Evolutionary conservation across 352 stramenopile species (phyloP).

Genomic region (Phytopythium mirpurense): DNA sequence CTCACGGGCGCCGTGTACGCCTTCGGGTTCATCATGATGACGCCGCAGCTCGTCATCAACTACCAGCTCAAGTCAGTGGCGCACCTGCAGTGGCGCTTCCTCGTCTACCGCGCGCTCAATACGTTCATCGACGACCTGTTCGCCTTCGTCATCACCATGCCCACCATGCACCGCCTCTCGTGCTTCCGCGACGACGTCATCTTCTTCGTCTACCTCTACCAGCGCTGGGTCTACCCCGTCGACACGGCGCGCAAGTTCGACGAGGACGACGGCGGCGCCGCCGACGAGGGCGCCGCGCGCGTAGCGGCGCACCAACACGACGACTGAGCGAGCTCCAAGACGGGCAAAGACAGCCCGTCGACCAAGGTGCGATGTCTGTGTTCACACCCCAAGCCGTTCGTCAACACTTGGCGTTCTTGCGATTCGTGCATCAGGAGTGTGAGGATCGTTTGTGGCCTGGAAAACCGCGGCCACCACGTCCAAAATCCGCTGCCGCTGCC

Average conservation of each 20-base stretch:
- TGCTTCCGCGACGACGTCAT: conserved; percentile 90
- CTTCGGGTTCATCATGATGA: conserved; percentile 90
- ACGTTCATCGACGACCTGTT: conserved; percentile 93
- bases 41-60: conserved; percentile 92
- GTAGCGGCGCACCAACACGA: not conserved
- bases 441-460: too few relatives aligned
- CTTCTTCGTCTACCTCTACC: conserved; percentile 89
- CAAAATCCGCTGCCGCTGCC: too few relatives aligned
- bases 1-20: conserved; percentile 87
- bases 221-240: conserved; percentile 90
- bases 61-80: conserved; percentile 90
- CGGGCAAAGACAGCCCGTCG: too few relatives aligned
- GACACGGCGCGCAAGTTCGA: conserved; percentile 49
- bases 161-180: conserved; percentile 86
- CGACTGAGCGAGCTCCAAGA: not conserved
- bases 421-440: too few relatives aligned
- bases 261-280: conserved; percentile 24
- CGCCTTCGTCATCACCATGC: conserved; percentile 90
- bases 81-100: conserved; percentile 90
- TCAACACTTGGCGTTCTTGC: too few relatives aligned
- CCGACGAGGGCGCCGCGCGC: not conserved
- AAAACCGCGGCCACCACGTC: too few relatives aligned
- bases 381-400: too few relatives aligned
- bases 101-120: conserved; percentile 94
- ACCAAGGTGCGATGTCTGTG: too few relatives aligned